A percentile compares a stretch with the other conserved stretches of the same genome.
Conservation (phyloP, 352 stramenopile genomes). For the Thraustochytrium sp. region DNA sequence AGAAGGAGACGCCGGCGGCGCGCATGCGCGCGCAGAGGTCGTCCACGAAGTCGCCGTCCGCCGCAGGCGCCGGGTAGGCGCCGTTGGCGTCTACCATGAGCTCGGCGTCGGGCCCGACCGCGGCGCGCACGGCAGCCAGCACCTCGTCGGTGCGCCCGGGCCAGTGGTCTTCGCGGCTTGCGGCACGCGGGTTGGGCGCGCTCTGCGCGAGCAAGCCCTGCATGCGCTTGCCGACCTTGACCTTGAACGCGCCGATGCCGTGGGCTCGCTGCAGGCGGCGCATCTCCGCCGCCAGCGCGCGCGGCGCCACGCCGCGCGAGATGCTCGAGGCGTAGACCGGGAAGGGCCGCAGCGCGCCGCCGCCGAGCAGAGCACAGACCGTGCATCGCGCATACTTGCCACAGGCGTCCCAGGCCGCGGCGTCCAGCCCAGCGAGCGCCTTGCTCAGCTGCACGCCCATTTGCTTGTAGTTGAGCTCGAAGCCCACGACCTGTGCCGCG, state of each 20-base stretch:
- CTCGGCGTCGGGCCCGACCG: neutral
- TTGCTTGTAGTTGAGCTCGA: slow-evolving; percentile 37
- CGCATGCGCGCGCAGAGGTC: neutral
- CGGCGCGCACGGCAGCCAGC: neutral
- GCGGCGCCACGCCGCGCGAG: neutral
- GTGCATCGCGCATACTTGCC: neutral
- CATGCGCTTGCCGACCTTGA: slow-evolving; percentile 31
- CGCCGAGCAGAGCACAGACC: slow-evolving; percentile 10
- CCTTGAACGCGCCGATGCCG: slow-evolving; percentile 20
- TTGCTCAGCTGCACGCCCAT: slow-evolving; percentile 30
- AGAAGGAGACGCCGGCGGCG: neutral
- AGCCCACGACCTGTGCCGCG: neutral
- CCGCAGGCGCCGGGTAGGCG: neutral
- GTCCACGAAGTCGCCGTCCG: neutral
- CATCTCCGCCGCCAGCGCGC: neutral
- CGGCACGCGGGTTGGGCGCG: too few species aligned
- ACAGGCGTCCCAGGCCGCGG: slow-evolving; percentile 22
- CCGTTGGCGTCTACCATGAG: slow-evolving; percentile 27
- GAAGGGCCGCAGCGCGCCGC: neutral
- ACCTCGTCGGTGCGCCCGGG: neutral
- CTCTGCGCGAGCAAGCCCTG: neutral
- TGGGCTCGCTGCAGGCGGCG: neutral
- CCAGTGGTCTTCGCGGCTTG: neutral
- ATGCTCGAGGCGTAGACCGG: slow-evolving; percentile 28
- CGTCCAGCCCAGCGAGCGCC: neutral